These are phyloP conservation scores for Wickerhamiella australiensis DNA, from an alignment of 805 yeast species.

Conservation along the genomic window DNA sequence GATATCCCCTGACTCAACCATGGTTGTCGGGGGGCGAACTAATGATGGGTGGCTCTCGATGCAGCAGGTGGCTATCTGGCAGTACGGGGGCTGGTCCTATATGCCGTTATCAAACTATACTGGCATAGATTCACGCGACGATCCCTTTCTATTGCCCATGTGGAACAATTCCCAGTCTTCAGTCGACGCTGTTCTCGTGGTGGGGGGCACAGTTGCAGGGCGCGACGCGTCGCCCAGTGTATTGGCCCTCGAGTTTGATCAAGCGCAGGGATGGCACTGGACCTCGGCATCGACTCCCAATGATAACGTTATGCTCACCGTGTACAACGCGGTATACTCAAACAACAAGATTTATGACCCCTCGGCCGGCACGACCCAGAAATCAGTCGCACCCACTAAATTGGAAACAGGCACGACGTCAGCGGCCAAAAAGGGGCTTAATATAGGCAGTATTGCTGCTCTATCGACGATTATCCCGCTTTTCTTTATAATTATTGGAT, in stretches of 20 bases:
- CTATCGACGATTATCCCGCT: slow-evolving; percentile 38
- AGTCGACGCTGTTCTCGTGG: slow-evolving; percentile 32
- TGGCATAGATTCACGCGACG: slow-evolving; percentile 41
- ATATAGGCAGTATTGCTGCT: slow-evolving; percentile 33
- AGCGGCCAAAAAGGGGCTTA: slow-evolving; percentile 17
- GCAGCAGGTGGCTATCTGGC: slow-evolving; percentile 66
- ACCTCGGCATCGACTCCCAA: slow-evolving; percentile 12
- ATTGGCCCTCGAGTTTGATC: slow-evolving; percentile 31
- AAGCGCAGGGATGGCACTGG: slow-evolving; percentile 37
- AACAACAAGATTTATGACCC: slow-evolving; percentile 5
- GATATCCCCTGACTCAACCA: slow-evolving; percentile 15
- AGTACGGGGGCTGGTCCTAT: slow-evolving; percentile 58
- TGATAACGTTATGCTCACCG: slow-evolving; percentile 15
- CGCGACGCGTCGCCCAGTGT: slow-evolving; percentile 34
- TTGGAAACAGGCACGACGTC: background rate
- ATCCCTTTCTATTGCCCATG: slow-evolving; percentile 44
- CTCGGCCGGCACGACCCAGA: background rate
- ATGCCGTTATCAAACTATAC: slow-evolving; percentile 26
- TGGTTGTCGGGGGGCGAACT: slow-evolving; percentile 54
- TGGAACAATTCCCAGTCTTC: slow-evolving; percentile 27
- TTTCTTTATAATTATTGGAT: slow-evolving; percentile 29
- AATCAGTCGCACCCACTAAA: background rate
- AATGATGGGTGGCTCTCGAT: slow-evolving; percentile 55
- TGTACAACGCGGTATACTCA: slow-evolving; percentile 14
- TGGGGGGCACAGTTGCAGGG: slow-evolving; percentile 47